phyloP scores from a whole-genome alignment of 2,329 filamentous ascomycete species.

The Botrytis tulipae region DNA sequence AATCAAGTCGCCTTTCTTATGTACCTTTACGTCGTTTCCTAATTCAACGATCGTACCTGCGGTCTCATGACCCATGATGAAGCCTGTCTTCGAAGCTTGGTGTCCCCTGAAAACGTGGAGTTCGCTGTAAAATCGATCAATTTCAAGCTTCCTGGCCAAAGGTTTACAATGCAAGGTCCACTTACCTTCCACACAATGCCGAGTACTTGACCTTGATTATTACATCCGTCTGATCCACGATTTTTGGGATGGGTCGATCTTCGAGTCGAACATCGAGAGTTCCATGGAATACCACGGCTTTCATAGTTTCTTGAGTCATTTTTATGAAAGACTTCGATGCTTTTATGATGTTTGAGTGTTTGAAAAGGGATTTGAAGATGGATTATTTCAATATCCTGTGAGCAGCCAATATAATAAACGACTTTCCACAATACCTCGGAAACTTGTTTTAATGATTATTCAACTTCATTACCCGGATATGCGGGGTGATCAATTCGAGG shows the following conservation, averaged over 20 bases:
- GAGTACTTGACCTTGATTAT: conserved; percentile 81
- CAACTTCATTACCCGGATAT: neutral
- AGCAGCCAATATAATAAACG: neutral
- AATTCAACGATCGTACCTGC: conserved; percentile 69
- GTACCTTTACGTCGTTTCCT: conserved; percentile 64
- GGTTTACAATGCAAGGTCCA: conserved; percentile 24
- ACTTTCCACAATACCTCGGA: neutral
- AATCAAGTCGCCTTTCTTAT: conserved; percentile 72
- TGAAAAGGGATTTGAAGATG: neutral
- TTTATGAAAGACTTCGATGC: neutral
- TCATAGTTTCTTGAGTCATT: conserved; percentile 60
- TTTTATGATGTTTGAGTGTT: neutral
- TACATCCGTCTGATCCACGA: conserved; percentile 70
- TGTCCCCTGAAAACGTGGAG: conserved; percentile 82
- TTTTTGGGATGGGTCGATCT: conserved; percentile 72
- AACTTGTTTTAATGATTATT: neutral
- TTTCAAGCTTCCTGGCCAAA: neutral
- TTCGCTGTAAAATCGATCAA: conserved; percentile 54
- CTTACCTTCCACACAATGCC: conserved; percentile 83
- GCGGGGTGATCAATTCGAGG: conserved; percentile 1
- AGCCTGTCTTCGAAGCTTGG: conserved; percentile 62
- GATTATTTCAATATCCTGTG: neutral
- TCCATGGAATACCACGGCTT: conserved; percentile 83
- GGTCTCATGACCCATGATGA: conserved; percentile 79
- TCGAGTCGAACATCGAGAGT: conserved; percentile 51